Evolutionary conservation across 2,329 filamentous ascomycete species (phyloP).

Genomic region (Alternaria viburni): DNA sequence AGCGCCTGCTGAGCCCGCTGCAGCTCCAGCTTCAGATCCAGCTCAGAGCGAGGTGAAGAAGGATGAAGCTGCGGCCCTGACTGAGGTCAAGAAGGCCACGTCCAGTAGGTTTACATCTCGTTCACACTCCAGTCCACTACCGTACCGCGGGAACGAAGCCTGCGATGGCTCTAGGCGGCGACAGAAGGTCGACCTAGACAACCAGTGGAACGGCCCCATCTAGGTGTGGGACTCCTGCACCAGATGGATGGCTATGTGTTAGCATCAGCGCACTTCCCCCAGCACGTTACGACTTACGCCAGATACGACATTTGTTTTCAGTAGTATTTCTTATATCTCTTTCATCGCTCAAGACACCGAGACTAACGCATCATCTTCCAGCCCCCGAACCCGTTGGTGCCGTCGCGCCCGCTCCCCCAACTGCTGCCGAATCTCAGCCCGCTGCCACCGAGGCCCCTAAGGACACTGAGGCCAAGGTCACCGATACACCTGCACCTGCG

Average conservation of each 20-base stretch:
- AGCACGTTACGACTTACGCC: slow-evolving; percentile 5
- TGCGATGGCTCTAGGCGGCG: slow-evolving; percentile 32
- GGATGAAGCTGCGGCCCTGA: slow-evolving; percentile 35
- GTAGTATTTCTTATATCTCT: neutral
- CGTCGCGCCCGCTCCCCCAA: slow-evolving; percentile 36
- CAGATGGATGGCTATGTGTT: neutral
- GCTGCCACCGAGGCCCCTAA: slow-evolving; percentile 23
- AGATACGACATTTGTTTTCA: neutral
- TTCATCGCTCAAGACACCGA: slow-evolving; percentile 21
- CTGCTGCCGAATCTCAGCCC: slow-evolving; percentile 33
- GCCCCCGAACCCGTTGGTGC: slow-evolving; percentile 44
- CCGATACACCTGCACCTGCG: slow-evolving; percentile 16
- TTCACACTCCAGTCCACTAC: slow-evolving; percentile 8
- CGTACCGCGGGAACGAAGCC: slow-evolving; percentile 13
- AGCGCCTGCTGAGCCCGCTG: slow-evolving; percentile 17
- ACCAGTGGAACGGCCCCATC: slow-evolving; percentile 13
- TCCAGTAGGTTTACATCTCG: slow-evolving; percentile 39
- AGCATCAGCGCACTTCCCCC: neutral
- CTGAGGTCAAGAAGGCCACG: slow-evolving; percentile 45
- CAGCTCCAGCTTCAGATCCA: slow-evolving; percentile 26
- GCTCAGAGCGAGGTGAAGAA: slow-evolving; percentile 30
- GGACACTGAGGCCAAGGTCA: slow-evolving; percentile 25
- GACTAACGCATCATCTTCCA: slow-evolving; percentile 31
- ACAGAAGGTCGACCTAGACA: slow-evolving; percentile 22
- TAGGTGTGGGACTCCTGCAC: slow-evolving; percentile 1